Evolutionary conservation across 2,329 filamentous ascomycete genomes (phyloP).

Genomic region (Lasiodiplodia hormozganensis): DNA sequence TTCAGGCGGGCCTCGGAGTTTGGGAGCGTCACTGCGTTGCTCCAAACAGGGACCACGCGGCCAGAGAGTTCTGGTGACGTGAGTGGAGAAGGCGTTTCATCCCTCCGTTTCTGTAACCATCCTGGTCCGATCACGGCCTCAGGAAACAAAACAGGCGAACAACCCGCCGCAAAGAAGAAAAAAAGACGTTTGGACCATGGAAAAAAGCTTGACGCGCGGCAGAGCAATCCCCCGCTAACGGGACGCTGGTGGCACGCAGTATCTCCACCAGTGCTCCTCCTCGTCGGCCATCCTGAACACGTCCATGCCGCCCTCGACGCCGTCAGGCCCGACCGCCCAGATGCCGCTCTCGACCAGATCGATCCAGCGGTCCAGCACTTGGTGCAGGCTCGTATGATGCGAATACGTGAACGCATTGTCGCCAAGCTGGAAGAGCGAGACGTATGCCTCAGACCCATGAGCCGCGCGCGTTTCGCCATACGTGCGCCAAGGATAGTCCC

Average conservation of each 20-base stretch:
- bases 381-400: neutral
- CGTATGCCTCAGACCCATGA: neutral
- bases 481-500: neutral
- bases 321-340: constrained; percentile 10
- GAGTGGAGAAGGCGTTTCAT: constrained; percentile 17
- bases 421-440: constrained; percentile 12
- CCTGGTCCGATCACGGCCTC: constrained; percentile 7
- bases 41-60: constrained; percentile 6
- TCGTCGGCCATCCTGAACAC: constrained; percentile 3
- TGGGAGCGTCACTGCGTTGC: neutral
- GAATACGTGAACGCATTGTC: constrained; percentile 1
- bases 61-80: neutral
- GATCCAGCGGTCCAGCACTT: neutral
- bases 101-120: neutral
- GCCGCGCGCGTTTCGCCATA: neutral
- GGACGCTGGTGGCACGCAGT: neutral
- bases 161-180: neutral
- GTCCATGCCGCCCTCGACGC: constrained; percentile 16
- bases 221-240: neutral
- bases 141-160: neutral
- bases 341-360: constrained; percentile 12
- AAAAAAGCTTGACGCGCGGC: constrained; percentile 1
- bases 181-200: neutral
- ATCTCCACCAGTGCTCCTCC: constrained; percentile 27
- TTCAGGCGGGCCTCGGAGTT: neutral